phyloP scores from a whole-genome alignment of 208 protist genomes.

The Naegleria gruberi region DNA sequence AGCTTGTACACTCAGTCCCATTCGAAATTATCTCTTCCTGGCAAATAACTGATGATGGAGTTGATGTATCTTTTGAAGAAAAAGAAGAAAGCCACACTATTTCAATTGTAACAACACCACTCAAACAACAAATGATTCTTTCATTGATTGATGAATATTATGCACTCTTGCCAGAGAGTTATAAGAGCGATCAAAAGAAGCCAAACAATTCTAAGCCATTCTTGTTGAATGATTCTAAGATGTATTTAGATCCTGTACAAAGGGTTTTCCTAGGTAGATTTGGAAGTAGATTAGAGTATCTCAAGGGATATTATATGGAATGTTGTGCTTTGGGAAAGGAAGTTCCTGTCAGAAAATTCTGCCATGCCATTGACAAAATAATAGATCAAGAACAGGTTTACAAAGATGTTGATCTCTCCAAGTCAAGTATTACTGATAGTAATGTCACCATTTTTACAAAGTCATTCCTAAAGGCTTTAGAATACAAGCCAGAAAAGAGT shows the following conservation, averaged over 20 bases:
- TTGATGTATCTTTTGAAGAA: slow-evolving; percentile 35
- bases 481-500: not conserved
- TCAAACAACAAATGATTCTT: slow-evolving; percentile 39
- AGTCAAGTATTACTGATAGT: not conserved
- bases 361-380: slow-evolving; percentile 29
- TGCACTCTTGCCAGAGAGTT: slow-evolving; percentile 29
- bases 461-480: not conserved
- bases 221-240: slow-evolving; percentile 24
- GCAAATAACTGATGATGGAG: slow-evolving; percentile 28
- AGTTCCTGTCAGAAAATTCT: slow-evolving; percentile 32
- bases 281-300: slow-evolving; percentile 33
- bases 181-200: slow-evolving; percentile 2
- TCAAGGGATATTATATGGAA: slow-evolving; percentile 45
- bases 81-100: slow-evolving; percentile 34
- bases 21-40: slow-evolving; percentile 33
- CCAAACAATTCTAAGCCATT: slow-evolving; percentile 14
- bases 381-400: slow-evolving; percentile 33
- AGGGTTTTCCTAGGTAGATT: slow-evolving; percentile 27
- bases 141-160: slow-evolving; percentile 43
- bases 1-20: slow-evolving; percentile 23
- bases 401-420: slow-evolving; percentile 29
- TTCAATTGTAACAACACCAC: slow-evolving; percentile 27
- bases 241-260: slow-evolving; percentile 27
- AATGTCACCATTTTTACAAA: not conserved
- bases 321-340: slow-evolving; percentile 32